Evolutionary conservation across 164 flowering plant species (phyloP).

Genomic region (Vitis cinerea): DNA sequence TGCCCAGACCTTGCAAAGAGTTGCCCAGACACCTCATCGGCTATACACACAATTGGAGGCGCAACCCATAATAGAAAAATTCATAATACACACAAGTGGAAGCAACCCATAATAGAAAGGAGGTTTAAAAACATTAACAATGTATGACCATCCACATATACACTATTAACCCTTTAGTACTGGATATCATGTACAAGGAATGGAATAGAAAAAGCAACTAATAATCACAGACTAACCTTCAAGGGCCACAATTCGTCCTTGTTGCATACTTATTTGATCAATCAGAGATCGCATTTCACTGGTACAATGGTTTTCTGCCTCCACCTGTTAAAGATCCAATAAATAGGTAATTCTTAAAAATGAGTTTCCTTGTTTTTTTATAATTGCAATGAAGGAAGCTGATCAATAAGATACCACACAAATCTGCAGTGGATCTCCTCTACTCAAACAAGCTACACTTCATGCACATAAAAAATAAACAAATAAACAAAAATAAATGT

Average conservation of each 20-base stretch:
- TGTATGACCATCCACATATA: too few relatives aligned
- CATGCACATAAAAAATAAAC: background rate
- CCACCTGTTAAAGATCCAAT: constrained; percentile 45
- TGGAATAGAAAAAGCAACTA: background rate
- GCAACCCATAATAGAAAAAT: too few relatives aligned
- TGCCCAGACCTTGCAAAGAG: too few relatives aligned
- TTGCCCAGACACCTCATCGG: too few relatives aligned
- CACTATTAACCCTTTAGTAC: background rate
- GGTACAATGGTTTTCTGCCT: constrained; percentile 72
- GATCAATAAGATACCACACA: too few relatives aligned
- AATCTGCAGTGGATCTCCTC: too few relatives aligned
- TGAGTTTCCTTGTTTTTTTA: too few relatives aligned
- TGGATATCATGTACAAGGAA: background rate
- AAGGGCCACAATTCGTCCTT: constrained; percentile 62
- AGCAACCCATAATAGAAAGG: too few relatives aligned
- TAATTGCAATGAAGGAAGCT: too few relatives aligned
- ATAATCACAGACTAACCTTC: constrained; percentile 54
- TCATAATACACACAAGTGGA: too few relatives aligned
- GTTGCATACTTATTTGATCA: constrained; percentile 89
- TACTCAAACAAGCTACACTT: background rate
- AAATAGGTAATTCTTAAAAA: background rate
- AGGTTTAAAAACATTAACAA: too few relatives aligned
- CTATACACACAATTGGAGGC: too few relatives aligned
- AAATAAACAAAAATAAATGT: background rate
- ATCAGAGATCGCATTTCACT: constrained; percentile 73